Evolutionary conservation across 441 rosid genomes (phyloP).

Genomic region (Erysimum cheiri): DNA sequence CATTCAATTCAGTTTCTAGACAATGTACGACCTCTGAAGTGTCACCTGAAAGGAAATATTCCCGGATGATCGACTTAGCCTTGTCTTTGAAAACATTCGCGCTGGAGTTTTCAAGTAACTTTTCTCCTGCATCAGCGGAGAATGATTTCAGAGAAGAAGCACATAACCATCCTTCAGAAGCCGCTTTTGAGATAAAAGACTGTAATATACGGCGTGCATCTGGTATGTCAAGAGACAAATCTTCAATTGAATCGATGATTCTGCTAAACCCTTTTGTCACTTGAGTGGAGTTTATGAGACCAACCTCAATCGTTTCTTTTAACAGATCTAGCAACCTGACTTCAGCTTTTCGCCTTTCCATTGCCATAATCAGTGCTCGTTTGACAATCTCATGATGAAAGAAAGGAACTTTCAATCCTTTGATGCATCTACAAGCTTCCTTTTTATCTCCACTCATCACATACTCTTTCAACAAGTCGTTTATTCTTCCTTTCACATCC

Average conservation of each 20-base stretch:
- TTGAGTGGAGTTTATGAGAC: conserved; percentile 79
- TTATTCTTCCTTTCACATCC: conserved; percentile 74
- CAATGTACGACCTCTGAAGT: conserved; percentile 66
- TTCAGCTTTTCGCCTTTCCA: conserved; percentile 73
- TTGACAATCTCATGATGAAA: conserved; percentile 89
- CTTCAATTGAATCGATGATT: conserved; percentile 73
- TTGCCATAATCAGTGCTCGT: conserved; percentile 70
- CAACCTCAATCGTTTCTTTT: conserved; percentile 69
- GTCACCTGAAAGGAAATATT: conserved; percentile 76
- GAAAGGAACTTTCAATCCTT: conserved; percentile 79
- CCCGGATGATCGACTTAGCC: conserved; percentile 72
- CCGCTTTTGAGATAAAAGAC: conserved; percentile 76
- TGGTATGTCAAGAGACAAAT: conserved; percentile 81
- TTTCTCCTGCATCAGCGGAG: conserved; percentile 47
- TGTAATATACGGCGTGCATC: conserved; percentile 60
- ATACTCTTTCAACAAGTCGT: conserved; percentile 66
- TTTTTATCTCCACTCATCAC: conserved; percentile 72
- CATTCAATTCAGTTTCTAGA: conserved; percentile 62
- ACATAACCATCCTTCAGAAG: conserved; percentile 88
- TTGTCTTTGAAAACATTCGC: conserved; percentile 60
- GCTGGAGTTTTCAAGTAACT: conserved; percentile 49
- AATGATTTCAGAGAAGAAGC: conserved; percentile 76
- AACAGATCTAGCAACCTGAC: conserved; percentile 62
- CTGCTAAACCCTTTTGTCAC: conserved; percentile 75
- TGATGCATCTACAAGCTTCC: conserved; percentile 82